Conservation (phyloP, 345 rosid genomes). For the Aethionema arabicum region DNA sequence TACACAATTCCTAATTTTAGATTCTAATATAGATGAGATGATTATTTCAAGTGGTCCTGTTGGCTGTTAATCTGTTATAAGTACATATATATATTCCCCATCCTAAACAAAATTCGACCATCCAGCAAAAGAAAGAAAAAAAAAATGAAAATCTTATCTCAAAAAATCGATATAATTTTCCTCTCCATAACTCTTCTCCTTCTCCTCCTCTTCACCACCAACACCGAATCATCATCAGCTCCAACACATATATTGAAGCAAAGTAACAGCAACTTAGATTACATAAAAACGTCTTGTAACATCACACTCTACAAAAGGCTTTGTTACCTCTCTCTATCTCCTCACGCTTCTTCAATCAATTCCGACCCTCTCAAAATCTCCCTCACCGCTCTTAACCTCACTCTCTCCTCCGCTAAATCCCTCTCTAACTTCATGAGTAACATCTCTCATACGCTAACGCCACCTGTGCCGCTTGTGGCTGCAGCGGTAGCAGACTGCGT, state of each 20-base stretch:
- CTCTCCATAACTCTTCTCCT: no score
- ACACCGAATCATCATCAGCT: conserved; percentile 16
- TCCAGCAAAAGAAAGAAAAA: no score
- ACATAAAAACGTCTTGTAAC: conserved; percentile 46
- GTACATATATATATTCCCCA: no score
- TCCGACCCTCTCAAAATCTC: conserved; percentile 38
- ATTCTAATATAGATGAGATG: no score
- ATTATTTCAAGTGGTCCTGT: no score
- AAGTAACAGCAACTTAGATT: conserved; percentile 36
- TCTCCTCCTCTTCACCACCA: background rate
- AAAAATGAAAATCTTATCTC: no score
- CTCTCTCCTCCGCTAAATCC: conserved; percentile 40
- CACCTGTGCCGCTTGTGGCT: conserved; percentile 33
- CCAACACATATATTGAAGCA: conserved; percentile 20
- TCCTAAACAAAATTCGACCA: no score
- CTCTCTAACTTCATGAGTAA: conserved; percentile 33
- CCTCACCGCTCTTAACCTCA: conserved; percentile 43
- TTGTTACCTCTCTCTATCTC: conserved; percentile 43
- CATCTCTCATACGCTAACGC: conserved; percentile 24
- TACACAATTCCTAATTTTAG: no score
- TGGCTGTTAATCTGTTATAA: no score
- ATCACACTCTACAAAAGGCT: conserved; percentile 41
- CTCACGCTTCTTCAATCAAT: conserved; percentile 33
- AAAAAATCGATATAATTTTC: no score
- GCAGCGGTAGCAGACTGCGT: conserved; percentile 52